Base-by-base conservation (phyloP, 2,329 filamentous ascomycete species). In the Fusarium denticulatum region DNA sequence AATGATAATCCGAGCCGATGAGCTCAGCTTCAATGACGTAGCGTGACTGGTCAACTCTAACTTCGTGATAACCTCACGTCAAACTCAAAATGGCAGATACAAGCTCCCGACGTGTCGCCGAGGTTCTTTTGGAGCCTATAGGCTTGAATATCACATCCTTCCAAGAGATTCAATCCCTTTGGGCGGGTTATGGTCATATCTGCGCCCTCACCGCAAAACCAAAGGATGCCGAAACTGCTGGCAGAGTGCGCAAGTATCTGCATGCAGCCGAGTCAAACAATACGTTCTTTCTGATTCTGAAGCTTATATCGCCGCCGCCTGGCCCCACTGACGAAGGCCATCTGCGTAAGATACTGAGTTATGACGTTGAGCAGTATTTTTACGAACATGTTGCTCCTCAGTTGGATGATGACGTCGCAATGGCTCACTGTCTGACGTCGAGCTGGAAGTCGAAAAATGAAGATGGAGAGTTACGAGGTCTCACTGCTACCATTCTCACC, bases 361-460 rank as follows among this genome's bases (percentile, higher is more conserved):
- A 93, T 72, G 85, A 90, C 50, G 89, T 92, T 7, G 91, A 93
- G 79, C 90, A 91, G 75, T 87, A 87, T 72, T 93, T 93, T 72
- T 93, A 93, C 77, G 82, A 82, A 4, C 78, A 86, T 6, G 79
- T 93, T 16, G 89, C 88, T 0, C 87, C 88, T 0, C 77, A 76
- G 1, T 78, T 93, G 4, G 77, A 81, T 0, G 76, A 80, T 0
- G 77, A 82, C 1, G 78, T 88, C 3, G 83, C 85, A 0, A 85
- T 91, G 2, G 88, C 89, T 0, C 80, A 82, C 26, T 89, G 86
- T 40, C 65, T 90, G 5, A 83, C 82, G 1, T 89, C 83, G 30
- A 87, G 83, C 7, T 76, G 79, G 32, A 72, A 77, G 3, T 50
- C 20, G 0, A 67, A 76, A 13, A 64, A 69, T 24, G 40, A 40